Conservation (phyloP, 805 yeast species). For the Nakazawaea pomicola region DNA sequence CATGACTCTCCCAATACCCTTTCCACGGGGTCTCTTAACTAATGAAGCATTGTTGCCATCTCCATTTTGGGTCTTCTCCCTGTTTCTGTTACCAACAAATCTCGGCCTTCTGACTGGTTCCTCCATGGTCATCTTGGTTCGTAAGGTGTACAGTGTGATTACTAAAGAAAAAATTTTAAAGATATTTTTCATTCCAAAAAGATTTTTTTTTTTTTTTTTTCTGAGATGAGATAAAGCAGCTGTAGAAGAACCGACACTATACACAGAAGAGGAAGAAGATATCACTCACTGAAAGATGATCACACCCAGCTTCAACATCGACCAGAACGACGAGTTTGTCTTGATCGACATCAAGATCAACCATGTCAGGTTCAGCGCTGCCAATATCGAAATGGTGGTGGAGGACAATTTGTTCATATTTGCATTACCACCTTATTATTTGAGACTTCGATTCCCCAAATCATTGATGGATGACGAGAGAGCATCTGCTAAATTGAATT, state of each 20-base stretch:
- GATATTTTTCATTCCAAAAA: neutral
- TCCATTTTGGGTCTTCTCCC: neutral
- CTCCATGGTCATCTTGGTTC: neutral
- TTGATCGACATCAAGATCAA: conserved; percentile 61
- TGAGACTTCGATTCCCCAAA: conserved; percentile 73
- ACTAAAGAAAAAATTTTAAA: conserved; percentile 2
- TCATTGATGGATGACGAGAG: conserved; percentile 55
- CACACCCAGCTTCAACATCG: conserved; percentile 76
- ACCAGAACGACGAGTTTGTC: conserved; percentile 72
- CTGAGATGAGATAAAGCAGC: no score
- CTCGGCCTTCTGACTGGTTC: conserved; percentile 9
- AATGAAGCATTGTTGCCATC: conserved; percentile 15
- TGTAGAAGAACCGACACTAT: neutral
- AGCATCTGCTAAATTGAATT: conserved; percentile 40
- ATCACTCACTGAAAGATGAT: conserved; percentile 45
- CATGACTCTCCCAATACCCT: conserved; percentile 53
- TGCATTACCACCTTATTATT: conserved; percentile 84
- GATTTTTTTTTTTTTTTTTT: conserved; percentile 1
- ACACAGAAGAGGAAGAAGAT: neutral
- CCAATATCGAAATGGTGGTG: conserved; percentile 72
- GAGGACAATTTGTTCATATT: conserved; percentile 73
- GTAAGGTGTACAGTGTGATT: neutral
- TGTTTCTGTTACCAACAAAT: conserved; percentile 8
- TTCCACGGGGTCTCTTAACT: conserved; percentile 21
- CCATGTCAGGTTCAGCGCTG: conserved; percentile 67